Evolutionary conservation across 1,284 basidiomycete genomes (phyloP), one percentile per base, ranked within the genome.

Genomic region (Erythrobasidium hasegawianum): DNA sequence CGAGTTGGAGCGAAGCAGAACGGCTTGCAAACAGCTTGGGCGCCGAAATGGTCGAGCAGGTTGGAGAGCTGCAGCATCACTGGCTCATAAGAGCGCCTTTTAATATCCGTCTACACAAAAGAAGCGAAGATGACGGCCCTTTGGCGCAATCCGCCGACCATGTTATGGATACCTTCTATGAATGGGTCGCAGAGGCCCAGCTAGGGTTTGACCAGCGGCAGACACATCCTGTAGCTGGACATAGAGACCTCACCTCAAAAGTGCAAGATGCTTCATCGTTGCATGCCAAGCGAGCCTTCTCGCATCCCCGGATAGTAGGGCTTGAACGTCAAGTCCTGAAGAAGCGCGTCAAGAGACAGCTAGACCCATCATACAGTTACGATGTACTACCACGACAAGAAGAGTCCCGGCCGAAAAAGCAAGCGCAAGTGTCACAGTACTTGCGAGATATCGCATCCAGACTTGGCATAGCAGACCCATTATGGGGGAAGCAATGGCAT

Each of bases 401-500:
- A 68, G 49, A 41, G 68, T 16, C 22, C 27, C 16, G 43, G 22
- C 20, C 50, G 3, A 22, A 20, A 16, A 53, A 53, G 16, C 20
- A 47, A 8, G 22, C 11, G 9, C 14, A n/a, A 27, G 49, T 66
- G 52, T 66, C 68, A 5, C 53, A 50, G 33, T 65, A 60, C 57
- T 24, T 69, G n/a, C 76, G 78, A 49, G 74, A 74, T 39, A 68
- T 75, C 22, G 68, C 60, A 24, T 52, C 58, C 7, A 33, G 57
- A 13, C 82, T 95, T 59, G 83, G 82, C 33, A 86, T 98, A 69
- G 75, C 80, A n/a, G 95, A 98, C 74, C 95, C 96, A 0, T 82
- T 89, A 70, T 94, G 97, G 75, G 75, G 82, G 38, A 79, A 86
- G 70, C 95, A 98, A 81, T 98, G 96, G 96, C 95, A 97, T 80